phyloP scores from a whole-genome alignment of 331 rosid genomes.

The Phaseolus coccineus region DNA sequence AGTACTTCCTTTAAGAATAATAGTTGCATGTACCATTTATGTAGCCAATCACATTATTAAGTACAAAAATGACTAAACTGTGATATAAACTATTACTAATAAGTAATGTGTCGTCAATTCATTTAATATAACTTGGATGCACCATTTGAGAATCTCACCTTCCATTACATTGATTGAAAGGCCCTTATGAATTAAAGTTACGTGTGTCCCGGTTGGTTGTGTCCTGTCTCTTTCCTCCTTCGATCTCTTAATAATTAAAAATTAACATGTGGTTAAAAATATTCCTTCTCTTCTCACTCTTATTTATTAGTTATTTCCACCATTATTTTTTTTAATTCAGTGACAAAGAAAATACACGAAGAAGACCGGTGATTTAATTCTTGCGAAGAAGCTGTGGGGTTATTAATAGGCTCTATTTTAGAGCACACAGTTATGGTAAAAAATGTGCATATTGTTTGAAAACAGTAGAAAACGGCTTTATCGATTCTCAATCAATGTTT shows the following conservation, averaged over 20 bases:
- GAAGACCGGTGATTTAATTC: neutral
- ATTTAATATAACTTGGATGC: neutral
- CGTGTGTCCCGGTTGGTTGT: neutral
- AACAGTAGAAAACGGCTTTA: neutral
- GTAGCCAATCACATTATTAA: neutral
- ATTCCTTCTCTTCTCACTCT: neutral
- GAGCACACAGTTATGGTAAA: neutral
- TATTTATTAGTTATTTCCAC: neutral
- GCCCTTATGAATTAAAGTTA: neutral
- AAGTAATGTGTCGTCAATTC: neutral
- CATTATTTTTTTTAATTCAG: neutral
- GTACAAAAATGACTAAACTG: neutral
- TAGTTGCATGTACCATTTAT: neutral
- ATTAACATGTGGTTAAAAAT: neutral
- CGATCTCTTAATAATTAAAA: neutral
- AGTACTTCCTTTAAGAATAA: slow-evolving; percentile 7
- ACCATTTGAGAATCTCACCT: neutral
- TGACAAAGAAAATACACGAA: neutral
- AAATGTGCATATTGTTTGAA: neutral
- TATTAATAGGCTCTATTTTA: neutral
- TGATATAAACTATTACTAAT: neutral
- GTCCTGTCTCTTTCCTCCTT: neutral
- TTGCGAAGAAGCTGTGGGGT: neutral
- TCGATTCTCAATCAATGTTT: neutral
- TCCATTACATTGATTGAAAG: neutral